Percentiles rank a stretch among this genome's conserved stretches.
Conservation (phyloP, 2,329 filamentous ascomycete genomes). For the Fusarium citri region DNA sequence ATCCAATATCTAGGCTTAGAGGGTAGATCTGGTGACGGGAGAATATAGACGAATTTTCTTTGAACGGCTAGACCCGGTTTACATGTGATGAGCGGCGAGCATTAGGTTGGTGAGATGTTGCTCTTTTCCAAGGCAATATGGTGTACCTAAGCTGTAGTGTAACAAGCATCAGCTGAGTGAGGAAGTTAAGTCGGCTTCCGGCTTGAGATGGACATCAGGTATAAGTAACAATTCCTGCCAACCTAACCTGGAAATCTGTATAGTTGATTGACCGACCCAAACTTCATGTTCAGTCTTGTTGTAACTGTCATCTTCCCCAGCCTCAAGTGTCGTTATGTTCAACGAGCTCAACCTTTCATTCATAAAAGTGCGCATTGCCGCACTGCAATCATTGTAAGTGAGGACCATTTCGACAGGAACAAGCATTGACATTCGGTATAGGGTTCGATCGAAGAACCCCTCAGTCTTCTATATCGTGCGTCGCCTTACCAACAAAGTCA, state of each 20-base stretch:
- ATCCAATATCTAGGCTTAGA: conserved; percentile 25
- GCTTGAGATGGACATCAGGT: background rate
- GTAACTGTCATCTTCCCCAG: background rate
- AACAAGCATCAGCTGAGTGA: conserved; percentile 28
- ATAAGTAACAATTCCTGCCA: background rate
- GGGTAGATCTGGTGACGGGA: conserved; percentile 26
- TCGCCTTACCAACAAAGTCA: conserved; percentile 42
- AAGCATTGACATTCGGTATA: background rate
- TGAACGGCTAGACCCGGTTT: background rate
- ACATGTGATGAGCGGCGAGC: background rate
- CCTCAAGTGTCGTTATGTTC: conserved; percentile 46
- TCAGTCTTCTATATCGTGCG: conserved; percentile 35
- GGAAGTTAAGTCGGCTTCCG: conserved; percentile 25
- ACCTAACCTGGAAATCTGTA: background rate
- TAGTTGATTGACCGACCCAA: background rate
- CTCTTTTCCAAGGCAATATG: background rate
- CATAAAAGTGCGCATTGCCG: conserved; percentile 60
- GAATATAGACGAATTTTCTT: conserved; percentile 34
- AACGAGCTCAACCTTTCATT: conserved; percentile 58
- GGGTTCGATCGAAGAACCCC: conserved; percentile 20
- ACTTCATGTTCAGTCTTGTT: background rate
- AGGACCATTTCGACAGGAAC: background rate
- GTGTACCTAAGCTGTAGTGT: conserved; percentile 8
- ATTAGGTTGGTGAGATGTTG: background rate
- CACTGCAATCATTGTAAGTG: conserved; percentile 61